These are phyloP conservation scores for Hyphopichia fennica DNA, from an alignment of 1,139 yeast species.

Conservation along the genomic window DNA sequence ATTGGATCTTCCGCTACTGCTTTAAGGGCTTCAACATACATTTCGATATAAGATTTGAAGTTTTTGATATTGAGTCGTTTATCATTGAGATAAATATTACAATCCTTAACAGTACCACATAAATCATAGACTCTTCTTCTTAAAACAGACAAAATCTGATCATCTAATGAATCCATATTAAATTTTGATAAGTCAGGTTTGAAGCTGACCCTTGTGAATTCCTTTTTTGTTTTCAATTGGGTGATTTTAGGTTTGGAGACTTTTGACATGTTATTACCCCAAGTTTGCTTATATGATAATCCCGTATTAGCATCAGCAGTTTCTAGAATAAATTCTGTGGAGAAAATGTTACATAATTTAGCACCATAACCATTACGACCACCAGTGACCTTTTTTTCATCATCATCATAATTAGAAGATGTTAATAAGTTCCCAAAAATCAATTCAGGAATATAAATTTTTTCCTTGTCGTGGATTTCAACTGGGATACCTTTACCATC, in stretches of 20 bases:
- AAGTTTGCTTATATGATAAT: conserved; percentile 71
- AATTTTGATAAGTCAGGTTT: conserved; percentile 86
- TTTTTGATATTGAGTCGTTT: conserved; percentile 65
- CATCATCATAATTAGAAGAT: conserved; percentile 94
- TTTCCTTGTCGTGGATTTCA: conserved; percentile 89
- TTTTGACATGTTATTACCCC: conserved; percentile 84
- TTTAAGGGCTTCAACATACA: conserved; percentile 74
- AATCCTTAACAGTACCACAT: conserved; percentile 90
- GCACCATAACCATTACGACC: conserved; percentile 99
- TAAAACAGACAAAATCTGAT: conserved; percentile 78
- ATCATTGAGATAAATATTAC: conserved; percentile 78
- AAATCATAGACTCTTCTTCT: conserved; percentile 94
- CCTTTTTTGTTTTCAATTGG: conserved; percentile 58
- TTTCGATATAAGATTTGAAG: conserved; percentile 85
- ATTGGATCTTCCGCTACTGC: conserved; percentile 32
- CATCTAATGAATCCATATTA: conserved; percentile 79
- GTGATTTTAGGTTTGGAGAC: conserved; percentile 77
- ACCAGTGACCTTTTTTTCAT: conserved; percentile 94
- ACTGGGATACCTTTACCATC: conserved; percentile 97
- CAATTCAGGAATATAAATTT: conserved; percentile 91
- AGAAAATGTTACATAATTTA: conserved; percentile 83
- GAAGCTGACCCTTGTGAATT: conserved; percentile 86
- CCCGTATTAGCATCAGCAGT: conserved; percentile 77
- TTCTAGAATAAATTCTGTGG: conserved; percentile 82
- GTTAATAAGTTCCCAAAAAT: conserved; percentile 95